These are phyloP conservation scores for Exophiala spinifera DNA, from an alignment of 2,329 filamentous ascomycete species.

Conservation along the genomic window DNA sequence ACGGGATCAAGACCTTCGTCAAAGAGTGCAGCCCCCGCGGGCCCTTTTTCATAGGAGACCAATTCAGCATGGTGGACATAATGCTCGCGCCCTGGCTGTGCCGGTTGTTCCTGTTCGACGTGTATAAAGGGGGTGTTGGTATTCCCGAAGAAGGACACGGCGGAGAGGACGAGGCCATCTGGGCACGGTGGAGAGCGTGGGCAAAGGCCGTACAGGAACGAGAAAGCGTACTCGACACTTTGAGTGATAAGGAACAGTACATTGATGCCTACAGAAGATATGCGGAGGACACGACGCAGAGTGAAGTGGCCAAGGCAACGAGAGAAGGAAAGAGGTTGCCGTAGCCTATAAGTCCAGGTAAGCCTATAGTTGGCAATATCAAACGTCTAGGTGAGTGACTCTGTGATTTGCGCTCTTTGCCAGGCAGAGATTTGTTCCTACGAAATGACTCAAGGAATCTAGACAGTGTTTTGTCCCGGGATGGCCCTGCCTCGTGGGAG, in stretches of 20 bases:
- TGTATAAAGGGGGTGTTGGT: slow-evolving; percentile 63
- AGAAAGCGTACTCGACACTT: slow-evolving; percentile 64
- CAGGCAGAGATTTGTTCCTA: too few relatives aligned
- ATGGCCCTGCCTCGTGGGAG: too few relatives aligned
- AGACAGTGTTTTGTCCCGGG: too few relatives aligned
- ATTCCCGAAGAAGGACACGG: slow-evolving; percentile 49
- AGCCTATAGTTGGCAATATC: too few relatives aligned
- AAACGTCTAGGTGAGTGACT: too few relatives aligned
- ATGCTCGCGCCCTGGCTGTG: slow-evolving; percentile 70
- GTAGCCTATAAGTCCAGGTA: too few relatives aligned
- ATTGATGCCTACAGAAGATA: slow-evolving; percentile 66
- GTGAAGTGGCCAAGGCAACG: slow-evolving; percentile 60
- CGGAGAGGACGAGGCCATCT: slow-evolving; percentile 55
- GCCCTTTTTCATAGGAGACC: slow-evolving; percentile 65
- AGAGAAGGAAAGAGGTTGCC: slow-evolving; percentile 63
- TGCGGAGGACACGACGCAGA: slow-evolving; percentile 63
- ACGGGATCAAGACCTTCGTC: slow-evolving; percentile 58
- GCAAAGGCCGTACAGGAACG: slow-evolving; percentile 56
- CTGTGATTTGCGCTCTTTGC: too few relatives aligned
- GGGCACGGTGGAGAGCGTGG: slow-evolving; percentile 66
- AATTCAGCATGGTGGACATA: slow-evolving; percentile 67
- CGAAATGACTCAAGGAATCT: too few relatives aligned
- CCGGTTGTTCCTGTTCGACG: slow-evolving; percentile 69
- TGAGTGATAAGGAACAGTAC: slow-evolving; percentile 66
- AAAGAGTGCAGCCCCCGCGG: slow-evolving; percentile 59